Conservation (phyloP, 495 filamentous ascomycete species). For the Sabuloglossum arenarium region DNA sequence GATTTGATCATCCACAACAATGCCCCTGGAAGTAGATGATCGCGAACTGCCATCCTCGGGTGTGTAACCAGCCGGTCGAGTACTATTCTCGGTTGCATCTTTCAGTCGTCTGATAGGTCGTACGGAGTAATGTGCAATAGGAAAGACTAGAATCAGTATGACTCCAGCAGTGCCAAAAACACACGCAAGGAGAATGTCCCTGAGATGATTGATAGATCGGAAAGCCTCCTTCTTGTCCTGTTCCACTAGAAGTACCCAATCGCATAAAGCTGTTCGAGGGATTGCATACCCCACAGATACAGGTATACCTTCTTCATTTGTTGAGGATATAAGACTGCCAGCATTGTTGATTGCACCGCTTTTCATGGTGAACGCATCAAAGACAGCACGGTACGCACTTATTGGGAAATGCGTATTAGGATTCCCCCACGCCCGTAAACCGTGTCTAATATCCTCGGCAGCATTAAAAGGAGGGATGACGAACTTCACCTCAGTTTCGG, state of each 20-base stretch:
- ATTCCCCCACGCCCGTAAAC: constrained; percentile 20
- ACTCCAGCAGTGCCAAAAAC: constrained; percentile 64
- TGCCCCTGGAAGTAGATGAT: neutral
- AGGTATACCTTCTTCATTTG: constrained; percentile 39
- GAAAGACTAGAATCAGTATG: constrained; percentile 44
- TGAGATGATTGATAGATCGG: constrained; percentile 47
- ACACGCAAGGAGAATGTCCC: constrained; percentile 59
- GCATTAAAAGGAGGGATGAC: constrained; percentile 23
- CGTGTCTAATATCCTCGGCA: constrained; percentile 26
- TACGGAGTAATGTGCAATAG: constrained; percentile 60
- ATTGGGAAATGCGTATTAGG: constrained; percentile 32
- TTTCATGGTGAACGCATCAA: constrained; percentile 26
- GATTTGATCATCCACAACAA: neutral
- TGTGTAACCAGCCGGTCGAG: constrained; percentile 39
- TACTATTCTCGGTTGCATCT: constrained; percentile 55
- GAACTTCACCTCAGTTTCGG: constrained; percentile 18
- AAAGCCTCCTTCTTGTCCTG: constrained; percentile 52
- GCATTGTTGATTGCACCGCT: constrained; percentile 33
- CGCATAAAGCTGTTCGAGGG: constrained; percentile 37
- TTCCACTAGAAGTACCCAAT: constrained; percentile 71
- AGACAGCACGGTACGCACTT: constrained; percentile 31
- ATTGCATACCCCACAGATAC: constrained; percentile 58
- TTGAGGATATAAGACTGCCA: constrained; percentile 39
- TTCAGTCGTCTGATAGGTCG: constrained; percentile 60
- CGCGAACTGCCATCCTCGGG: constrained; percentile 6